Base-by-base conservation (phyloP, 2,329 filamentous ascomycete genomes). In the Mycosphaerella sp. region DNA sequence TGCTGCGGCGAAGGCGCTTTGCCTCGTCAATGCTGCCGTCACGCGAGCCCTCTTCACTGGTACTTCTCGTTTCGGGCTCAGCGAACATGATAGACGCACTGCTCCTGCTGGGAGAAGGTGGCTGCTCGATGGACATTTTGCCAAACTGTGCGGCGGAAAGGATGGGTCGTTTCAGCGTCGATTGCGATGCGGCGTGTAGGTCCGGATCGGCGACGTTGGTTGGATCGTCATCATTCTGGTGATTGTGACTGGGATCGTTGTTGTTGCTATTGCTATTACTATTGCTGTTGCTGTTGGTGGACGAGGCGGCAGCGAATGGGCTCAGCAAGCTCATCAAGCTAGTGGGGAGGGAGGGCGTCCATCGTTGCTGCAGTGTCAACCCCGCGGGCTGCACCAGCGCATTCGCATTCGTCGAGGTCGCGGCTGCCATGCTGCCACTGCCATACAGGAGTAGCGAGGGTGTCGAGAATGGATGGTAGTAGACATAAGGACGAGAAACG, bases 61-160 rank as follows among this genome's bases (percentile, higher is more conserved):
- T 66, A 51, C 57, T 63, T n/a, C 57, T 54, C 16, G 59, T 57
- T 6, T 66, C 63, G 8, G 65, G 57, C 54, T 68, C 66, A n/a
- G 59, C 62, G 32, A 66, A 66, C 64, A 68, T 66, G 44, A 63
- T 52, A 16, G 60, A 62, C 14, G 48, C 54, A 18, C 50, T 59
- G 47, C 60, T 65, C 36, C 57, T 55, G 18, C 57, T 59, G 6
- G 64, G 64, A n/a, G 60, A 63, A 6, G 61, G 56, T 10, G 63
- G 54, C 3, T 42, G 42, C 34, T 53, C 50, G 21, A 41, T 28
- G 18, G 39, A 30, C 37, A 44, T 30, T 32, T 49, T 41, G 34
- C 49, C 40, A 41, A 48, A 44, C 37, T 53, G 54, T 17, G 58
- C 17, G 6, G 56, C 54, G 18, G 59, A 58, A 27, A 62, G 54